Evolutionary conservation across 202 grass and related monocot genomes (phyloP).

Genomic region (Saccharum hybrid): DNA sequence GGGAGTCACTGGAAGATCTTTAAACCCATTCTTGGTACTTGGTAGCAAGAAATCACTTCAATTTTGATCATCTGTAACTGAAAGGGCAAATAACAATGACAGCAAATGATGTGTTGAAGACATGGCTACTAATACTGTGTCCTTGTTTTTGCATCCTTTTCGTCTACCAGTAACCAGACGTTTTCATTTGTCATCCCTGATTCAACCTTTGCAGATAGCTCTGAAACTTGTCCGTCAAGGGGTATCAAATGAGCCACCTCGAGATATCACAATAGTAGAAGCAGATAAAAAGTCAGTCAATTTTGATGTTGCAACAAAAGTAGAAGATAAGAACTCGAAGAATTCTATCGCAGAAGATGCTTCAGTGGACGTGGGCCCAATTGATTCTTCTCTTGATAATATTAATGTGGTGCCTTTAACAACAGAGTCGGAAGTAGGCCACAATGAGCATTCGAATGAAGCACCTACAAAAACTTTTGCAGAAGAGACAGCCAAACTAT

Average conservation of each 20-base stretch:
- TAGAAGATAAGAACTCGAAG: constrained; percentile 44
- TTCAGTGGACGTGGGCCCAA: background rate
- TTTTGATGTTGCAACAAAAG: constrained; percentile 35
- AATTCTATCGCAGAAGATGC: constrained; percentile 46
- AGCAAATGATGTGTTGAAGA: background rate
- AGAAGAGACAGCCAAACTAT: constrained; percentile 7
- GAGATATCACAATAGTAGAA: constrained; percentile 45
- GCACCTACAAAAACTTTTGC: background rate
- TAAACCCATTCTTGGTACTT: background rate
- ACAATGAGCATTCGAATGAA: constrained; percentile 29
- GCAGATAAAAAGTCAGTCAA: constrained; percentile 14
- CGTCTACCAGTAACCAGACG: background rate
- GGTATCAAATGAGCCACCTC: constrained; percentile 57
- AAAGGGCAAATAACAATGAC: constrained; percentile 13
- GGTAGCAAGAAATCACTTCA: background rate
- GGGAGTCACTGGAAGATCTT: constrained; percentile 1
- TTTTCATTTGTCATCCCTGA: constrained; percentile 27
- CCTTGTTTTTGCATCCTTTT: constrained; percentile 23
- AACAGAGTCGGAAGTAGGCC: background rate
- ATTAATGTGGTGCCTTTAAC: constrained; percentile 23
- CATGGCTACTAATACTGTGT: background rate
- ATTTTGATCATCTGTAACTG: constrained; percentile 8
- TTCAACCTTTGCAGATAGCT: constrained; percentile 70
- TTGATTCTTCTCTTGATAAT: constrained; percentile 36
- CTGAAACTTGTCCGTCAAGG: constrained; percentile 85